These are phyloP conservation scores for Setaria viridis DNA, from an alignment of 202 grass and related monocot genomes.

Conservation along the genomic window DNA sequence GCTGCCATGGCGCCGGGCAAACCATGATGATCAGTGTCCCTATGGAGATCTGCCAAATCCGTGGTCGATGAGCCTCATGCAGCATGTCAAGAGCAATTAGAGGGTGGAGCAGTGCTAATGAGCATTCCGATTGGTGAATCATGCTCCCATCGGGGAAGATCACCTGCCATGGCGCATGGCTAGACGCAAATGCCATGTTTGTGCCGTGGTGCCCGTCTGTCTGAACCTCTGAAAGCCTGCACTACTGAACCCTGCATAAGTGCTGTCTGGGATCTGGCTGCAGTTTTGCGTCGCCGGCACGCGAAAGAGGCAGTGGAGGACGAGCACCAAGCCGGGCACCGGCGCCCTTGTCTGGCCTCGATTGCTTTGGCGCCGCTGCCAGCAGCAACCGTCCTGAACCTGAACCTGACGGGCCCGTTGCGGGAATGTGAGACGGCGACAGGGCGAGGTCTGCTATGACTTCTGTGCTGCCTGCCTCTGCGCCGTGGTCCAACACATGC, in stretches of 20 bases:
- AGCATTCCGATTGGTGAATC: not conserved
- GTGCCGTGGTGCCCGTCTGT: not conserved
- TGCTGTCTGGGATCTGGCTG: not conserved
- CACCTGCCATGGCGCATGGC: too few relatives aligned
- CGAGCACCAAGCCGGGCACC: not conserved
- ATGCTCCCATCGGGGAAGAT: not conserved
- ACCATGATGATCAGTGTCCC: constrained; percentile 5
- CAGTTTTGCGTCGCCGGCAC: not conserved
- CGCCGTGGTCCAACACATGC: not conserved
- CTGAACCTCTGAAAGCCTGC: not conserved
- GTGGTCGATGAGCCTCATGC: not conserved
- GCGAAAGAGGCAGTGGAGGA: not conserved
- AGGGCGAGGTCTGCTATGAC: not conserved
- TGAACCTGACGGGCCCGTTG: not conserved
- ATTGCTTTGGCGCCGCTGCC: not conserved
- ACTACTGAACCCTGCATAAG: not conserved
- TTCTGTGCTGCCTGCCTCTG: not conserved
- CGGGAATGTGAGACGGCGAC: not conserved
- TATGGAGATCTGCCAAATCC: not conserved
- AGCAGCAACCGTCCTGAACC: not conserved
- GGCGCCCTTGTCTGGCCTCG: not conserved
- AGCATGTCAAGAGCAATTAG: not conserved
- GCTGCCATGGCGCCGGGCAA: not conserved
- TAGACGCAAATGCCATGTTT: not conserved
- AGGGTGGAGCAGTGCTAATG: not conserved